Evolutionary conservation across 306 rosid genomes (phyloP), one percentile per base, ranked within the genome.

Genomic region (Fragaria iinumae): DNA sequence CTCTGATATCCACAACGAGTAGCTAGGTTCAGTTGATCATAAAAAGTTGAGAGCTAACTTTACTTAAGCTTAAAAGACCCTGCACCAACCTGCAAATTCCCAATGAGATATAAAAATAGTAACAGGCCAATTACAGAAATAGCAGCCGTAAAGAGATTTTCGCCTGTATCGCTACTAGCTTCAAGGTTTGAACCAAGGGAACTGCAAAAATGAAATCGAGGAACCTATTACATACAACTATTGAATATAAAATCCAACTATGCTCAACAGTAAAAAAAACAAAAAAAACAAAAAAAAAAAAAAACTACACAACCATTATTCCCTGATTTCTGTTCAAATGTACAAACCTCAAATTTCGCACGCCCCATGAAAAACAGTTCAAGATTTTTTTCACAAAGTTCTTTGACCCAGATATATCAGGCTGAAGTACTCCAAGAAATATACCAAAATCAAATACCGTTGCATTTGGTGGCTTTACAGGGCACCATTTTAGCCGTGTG

Each of bases 301-400:
- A 25, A 25, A 25, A 25, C 32, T 29, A 29, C 32, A 29, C 32
- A 29, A 29, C 32, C 32, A 29, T 29, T 29, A 29, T 29, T 36
- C n/a, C 21, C 56, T 47, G 13, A 47, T 11, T 43, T 45, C 49
- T 45, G 49, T 45, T 52, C 23, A 52, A 6, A 17, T 52, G 59
- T 59, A 23, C 65, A 23, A 11, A 83, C 87, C 87, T 83, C 20
- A 83, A 34, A 67, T 83, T 83, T 80, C 65, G 29, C 39, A 80
- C 39, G 1, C 87, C 84, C 84, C 87, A 84, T 65, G 47, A 77
- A 32, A 84, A 77, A 62, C 82, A 68, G 29, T 64, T 25, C 25
- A 25, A 25, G 25, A 25, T 0, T 25, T 25, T 25, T 25, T 25
- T 25, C 25, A 0, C 25, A 25, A 25, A 25, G 0, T 25, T 25